A percentile compares a stretch with the other conserved stretches of the same genome.
These are phyloP conservation scores for Millerozyma miso DNA, from an alignment of 805 yeast genomes.

Conservation along the genomic window DNA sequence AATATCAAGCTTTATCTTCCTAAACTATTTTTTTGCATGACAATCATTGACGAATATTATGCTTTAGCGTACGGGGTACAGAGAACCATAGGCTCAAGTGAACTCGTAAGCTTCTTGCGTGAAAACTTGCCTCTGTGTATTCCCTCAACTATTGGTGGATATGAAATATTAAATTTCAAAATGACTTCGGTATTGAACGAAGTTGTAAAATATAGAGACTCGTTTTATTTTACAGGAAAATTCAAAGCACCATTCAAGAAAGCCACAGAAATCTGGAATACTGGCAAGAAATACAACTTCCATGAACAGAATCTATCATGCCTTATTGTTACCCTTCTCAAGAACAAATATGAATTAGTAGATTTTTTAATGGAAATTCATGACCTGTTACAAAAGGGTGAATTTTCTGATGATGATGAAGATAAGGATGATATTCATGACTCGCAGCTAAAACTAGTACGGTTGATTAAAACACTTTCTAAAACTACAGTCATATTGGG, in stretches of 20 bases:
- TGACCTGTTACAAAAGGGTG: slow-evolving; percentile 7
- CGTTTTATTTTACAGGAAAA: slow-evolving; percentile 8
- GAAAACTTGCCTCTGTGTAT: slow-evolving; percentile 12
- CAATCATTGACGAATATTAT: slow-evolving; percentile 33
- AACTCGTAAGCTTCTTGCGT: slow-evolving; percentile 7
- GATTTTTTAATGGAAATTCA: slow-evolving; percentile 33
- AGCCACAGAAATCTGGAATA: not conserved
- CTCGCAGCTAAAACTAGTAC: slow-evolving; percentile 34
- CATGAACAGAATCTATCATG: slow-evolving; percentile 10
- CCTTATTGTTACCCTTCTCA: slow-evolving; percentile 22
- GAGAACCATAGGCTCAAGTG: slow-evolving; percentile 8
- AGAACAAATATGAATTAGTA: slow-evolving; percentile 34
- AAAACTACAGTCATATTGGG: slow-evolving; percentile 25
- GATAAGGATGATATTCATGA: slow-evolving; percentile 28
- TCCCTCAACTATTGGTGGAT: slow-evolving; percentile 9
- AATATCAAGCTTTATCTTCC: slow-evolving; percentile 27
- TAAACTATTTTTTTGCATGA: slow-evolving; percentile 46
- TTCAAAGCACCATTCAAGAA: not conserved
- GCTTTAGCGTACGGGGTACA: slow-evolving; percentile 32
- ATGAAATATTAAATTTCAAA: slow-evolving; percentile 12
- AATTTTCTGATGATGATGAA: slow-evolving; percentile 12
- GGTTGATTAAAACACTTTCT: slow-evolving; percentile 34
- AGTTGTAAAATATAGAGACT: slow-evolving; percentile 13
- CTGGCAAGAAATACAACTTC: not conserved
- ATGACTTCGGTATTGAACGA: slow-evolving; percentile 10